These are phyloP conservation scores for Podospora didyma DNA, from an alignment of 495 filamentous ascomycete species.

Conservation along the genomic window DNA sequence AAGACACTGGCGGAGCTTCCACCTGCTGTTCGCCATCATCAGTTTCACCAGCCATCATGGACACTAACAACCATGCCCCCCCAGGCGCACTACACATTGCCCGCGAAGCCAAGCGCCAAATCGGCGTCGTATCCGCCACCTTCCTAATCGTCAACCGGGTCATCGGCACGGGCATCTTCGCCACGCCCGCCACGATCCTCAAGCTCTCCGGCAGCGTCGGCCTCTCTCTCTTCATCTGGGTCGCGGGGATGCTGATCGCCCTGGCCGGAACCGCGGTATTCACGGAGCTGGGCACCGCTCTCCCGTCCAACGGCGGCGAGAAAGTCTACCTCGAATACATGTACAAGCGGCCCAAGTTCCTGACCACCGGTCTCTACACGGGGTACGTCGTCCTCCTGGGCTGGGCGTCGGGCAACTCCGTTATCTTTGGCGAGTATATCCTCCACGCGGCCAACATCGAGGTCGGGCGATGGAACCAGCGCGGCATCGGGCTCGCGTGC, in stretches of 20 bases:
- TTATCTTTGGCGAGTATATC: constrained; percentile 64
- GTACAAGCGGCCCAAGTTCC: constrained; percentile 59
- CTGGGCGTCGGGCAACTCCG: constrained; percentile 56
- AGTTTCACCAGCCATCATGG: no score
- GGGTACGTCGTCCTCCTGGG: constrained; percentile 55
- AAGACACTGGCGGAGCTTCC: no score
- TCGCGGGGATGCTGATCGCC: constrained; percentile 59
- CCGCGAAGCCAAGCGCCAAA: constrained; percentile 31
- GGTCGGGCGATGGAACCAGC: constrained; percentile 62
- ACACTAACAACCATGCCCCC: no score
- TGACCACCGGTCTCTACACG: constrained; percentile 60
- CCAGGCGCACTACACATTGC: constrained; percentile 1
- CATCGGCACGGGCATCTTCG: constrained; percentile 77
- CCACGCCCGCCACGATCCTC: constrained; percentile 65
- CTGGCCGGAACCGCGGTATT: constrained; percentile 60
- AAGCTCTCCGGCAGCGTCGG: constrained; percentile 66
- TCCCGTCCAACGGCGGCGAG: constrained; percentile 54
- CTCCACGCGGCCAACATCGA: constrained; percentile 57
- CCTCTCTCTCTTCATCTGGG: constrained; percentile 62
- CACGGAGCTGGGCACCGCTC: constrained; percentile 57
- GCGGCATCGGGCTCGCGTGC: constrained; percentile 63
- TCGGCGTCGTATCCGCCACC: constrained; percentile 32
- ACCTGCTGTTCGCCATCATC: no score
- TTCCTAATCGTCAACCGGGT: constrained; percentile 56
- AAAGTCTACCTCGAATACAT: constrained; percentile 68